Evolutionary conservation across 2,329 filamentous ascomycete genomes (phyloP).

Genomic region (Falciphora oryzae): DNA sequence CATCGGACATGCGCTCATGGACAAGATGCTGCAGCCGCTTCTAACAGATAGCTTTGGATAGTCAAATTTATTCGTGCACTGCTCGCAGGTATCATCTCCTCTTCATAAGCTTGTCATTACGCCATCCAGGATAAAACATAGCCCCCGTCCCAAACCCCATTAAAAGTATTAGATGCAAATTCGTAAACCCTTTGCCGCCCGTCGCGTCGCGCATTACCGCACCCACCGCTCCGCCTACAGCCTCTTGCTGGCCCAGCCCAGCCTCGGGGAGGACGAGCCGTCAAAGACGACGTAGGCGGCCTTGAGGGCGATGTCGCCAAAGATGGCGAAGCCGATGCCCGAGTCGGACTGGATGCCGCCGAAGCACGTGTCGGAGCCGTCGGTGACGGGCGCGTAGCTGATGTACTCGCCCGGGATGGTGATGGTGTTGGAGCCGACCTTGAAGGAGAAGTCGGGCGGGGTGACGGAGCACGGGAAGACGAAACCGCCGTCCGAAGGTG

Average conservation of each 20-base stretch:
- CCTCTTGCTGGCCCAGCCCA: slow-evolving; percentile 20
- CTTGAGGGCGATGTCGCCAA: slow-evolving; percentile 22
- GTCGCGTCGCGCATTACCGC: neutral
- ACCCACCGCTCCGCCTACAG: slow-evolving; percentile 10
- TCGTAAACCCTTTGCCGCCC: neutral
- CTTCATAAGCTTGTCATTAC: too few species aligned
- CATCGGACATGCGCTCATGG: too few species aligned
- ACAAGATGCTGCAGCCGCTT: slow-evolving; percentile 43
- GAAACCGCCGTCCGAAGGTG: slow-evolving; percentile 38
- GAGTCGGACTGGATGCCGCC: slow-evolving; percentile 12
- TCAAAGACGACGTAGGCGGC: slow-evolving; percentile 22
- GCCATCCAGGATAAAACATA: too few species aligned
- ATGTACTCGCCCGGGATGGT: slow-evolving; percentile 45
- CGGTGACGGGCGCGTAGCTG: slow-evolving; percentile 39
- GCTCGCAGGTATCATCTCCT: too few species aligned
- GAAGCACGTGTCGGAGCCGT: slow-evolving; percentile 18
- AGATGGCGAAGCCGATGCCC: slow-evolving; percentile 21
- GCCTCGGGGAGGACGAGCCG: slow-evolving; percentile 15
- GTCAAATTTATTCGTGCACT: too few species aligned
- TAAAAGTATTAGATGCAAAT: too few species aligned
- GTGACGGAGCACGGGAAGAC: slow-evolving; percentile 42
- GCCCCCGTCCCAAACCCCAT: too few species aligned
- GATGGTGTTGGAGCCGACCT: slow-evolving; percentile 37
- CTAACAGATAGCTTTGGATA: too few species aligned
- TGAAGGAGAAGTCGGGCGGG: slow-evolving; percentile 44